These are phyloP conservation scores for Solanum ossicruentum DNA, from an alignment of 257 asterid species.

Conservation along the genomic window DNA sequence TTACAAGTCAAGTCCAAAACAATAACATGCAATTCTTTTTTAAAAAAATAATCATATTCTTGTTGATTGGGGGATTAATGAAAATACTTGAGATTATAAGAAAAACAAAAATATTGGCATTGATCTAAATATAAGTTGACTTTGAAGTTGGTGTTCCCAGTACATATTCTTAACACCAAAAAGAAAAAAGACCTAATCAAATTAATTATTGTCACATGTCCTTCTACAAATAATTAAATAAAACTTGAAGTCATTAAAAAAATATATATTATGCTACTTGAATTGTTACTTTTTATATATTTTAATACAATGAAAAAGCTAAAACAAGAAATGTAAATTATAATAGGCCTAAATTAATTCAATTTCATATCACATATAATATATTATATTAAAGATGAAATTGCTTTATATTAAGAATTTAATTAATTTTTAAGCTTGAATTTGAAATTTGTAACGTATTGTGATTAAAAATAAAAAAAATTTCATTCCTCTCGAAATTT, in stretches of 20 bases:
- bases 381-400: neutral
- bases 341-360: neutral
- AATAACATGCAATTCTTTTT: neutral
- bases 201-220: neutral
- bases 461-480: neutral
- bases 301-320: neutral
- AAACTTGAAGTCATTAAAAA: neutral
- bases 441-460: neutral
- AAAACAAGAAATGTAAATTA: neutral
- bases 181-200: neutral
- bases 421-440: neutral
- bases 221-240: neutral
- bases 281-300: neutral
- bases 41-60: too few relatives aligned
- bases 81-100: neutral
- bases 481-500: neutral
- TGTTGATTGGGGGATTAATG: too few relatives aligned
- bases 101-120: neutral
- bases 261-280: accelerated
- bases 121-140: neutral
- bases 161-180: neutral
- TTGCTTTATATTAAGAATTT: neutral
- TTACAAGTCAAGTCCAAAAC: neutral
- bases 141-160: neutral
- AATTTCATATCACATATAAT: neutral